Conservation (phyloP, 2,329 filamentous ascomycete genomes). For the Chaetomium globosum region DNA sequence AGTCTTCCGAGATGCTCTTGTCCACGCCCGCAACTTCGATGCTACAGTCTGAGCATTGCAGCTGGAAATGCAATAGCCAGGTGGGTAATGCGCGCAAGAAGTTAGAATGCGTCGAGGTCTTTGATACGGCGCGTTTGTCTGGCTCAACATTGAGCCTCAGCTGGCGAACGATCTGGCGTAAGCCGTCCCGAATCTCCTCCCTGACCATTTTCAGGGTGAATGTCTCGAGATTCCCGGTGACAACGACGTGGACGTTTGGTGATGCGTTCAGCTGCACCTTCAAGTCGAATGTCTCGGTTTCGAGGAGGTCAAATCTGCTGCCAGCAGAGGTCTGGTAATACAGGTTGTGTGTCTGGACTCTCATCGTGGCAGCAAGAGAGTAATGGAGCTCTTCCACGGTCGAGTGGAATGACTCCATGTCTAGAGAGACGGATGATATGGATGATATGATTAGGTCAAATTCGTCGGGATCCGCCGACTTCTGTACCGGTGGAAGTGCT, state of each 20-base stretch:
- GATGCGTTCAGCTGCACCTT: constrained; percentile 83
- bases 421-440: constrained; percentile 88
- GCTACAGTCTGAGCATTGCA: constrained; percentile 87
- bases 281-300: constrained; percentile 84
- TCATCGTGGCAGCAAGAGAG: constrained; percentile 76
- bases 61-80: constrained; percentile 81
- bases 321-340: constrained; percentile 92
- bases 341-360: constrained; percentile 81
- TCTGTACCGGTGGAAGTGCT: constrained; percentile 76
- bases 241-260: constrained; percentile 80
- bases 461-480: constrained; percentile 68
- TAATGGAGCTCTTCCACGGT: constrained; percentile 83
- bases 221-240: constrained; percentile 78
- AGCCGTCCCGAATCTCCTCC: constrained; percentile 87
- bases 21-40: constrained; percentile 90
- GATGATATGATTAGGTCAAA: constrained; percentile 95
- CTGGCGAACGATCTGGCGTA: constrained; percentile 88
- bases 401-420: constrained; percentile 95
- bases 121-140: constrained; percentile 57
- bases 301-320: constrained; percentile 80
- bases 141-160: constrained; percentile 71
- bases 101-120: constrained; percentile 59
- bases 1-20: constrained; percentile 76
- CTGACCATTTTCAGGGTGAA: constrained; percentile 88
- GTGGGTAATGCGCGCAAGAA: constrained; percentile 76